A percentile compares a stretch with the other conserved stretches of the same genome.
phyloP scores from a whole-genome alignment of 257 asterid species.

The Nicotiana tomentosiformis region DNA sequence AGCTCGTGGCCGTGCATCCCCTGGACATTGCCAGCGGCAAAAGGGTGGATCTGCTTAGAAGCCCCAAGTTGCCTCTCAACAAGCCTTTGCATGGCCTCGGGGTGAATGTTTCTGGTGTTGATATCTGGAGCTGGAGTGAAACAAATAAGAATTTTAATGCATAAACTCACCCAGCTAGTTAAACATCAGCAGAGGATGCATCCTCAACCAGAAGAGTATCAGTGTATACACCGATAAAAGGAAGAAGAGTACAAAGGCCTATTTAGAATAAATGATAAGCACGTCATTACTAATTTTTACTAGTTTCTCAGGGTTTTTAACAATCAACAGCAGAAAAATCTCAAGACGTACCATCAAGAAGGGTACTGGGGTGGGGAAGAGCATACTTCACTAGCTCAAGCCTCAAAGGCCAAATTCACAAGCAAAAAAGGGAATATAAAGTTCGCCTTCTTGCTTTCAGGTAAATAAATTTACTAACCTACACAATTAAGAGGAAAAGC shows the following conservation, averaged over 20 bases:
- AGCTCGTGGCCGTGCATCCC: constrained; percentile 52
- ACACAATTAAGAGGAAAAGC: background rate
- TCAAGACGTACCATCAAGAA: background rate
- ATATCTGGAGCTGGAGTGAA: constrained; percentile 9
- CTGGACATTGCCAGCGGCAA: constrained; percentile 39
- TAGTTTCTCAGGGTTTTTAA: background rate
- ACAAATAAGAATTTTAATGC: background rate
- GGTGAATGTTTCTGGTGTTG: constrained; percentile 36
- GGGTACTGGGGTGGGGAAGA: background rate
- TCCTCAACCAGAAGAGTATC: background rate
- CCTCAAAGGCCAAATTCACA: background rate
- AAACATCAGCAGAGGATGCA: background rate
- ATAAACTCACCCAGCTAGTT: background rate
- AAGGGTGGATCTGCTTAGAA: constrained; percentile 55
- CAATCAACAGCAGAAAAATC: background rate
- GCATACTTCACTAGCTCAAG: background rate
- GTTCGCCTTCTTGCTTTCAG: background rate
- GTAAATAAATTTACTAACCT: background rate
- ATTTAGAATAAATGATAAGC: background rate
- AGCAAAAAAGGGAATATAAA: background rate
- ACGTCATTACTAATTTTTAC: background rate
- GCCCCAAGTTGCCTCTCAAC: constrained; percentile 63
- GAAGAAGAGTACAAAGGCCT: background rate
- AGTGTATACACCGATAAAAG: background rate
- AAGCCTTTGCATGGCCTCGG: constrained; percentile 72